Evolutionary conservation across 805 yeast genomes (phyloP).

Genomic region (Candida xyloterini): DNA sequence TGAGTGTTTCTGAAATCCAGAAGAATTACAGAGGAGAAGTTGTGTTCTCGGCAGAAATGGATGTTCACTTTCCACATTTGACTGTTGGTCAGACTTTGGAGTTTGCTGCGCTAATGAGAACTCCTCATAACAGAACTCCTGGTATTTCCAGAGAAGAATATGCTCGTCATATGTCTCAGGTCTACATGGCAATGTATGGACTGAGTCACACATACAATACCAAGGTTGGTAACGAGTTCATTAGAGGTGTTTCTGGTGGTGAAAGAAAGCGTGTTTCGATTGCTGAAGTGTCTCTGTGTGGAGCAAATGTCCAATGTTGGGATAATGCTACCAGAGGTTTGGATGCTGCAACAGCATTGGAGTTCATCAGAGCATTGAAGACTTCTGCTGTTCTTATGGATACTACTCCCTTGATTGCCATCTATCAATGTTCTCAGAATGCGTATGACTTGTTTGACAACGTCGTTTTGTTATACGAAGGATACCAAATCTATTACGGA

Average conservation of each 20-base stretch:
- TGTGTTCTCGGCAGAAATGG: constrained; percentile 66
- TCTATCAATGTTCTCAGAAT: constrained; percentile 44
- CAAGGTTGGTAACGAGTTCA: constrained; percentile 59
- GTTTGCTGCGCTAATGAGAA: constrained; percentile 59
- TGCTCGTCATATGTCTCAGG: constrained; percentile 50
- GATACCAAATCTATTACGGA: constrained; percentile 43
- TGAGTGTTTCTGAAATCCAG: constrained; percentile 48
- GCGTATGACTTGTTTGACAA: constrained; percentile 44
- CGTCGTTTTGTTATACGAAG: constrained; percentile 41
- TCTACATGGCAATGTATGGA: constrained; percentile 29
- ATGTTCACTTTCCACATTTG: constrained; percentile 64
- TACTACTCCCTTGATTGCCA: constrained; percentile 51
- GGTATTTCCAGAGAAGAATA: constrained; percentile 56
- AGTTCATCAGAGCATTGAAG: constrained; percentile 56
- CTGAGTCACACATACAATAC: constrained; percentile 51
- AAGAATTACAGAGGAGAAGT: constrained; percentile 65
- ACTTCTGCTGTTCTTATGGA: constrained; percentile 50
- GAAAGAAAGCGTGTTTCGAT: constrained; percentile 64
- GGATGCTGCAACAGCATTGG: constrained; percentile 68
- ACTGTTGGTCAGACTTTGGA: constrained; percentile 64
- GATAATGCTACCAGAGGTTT: constrained; percentile 72
- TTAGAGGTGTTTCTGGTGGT: constrained; percentile 68
- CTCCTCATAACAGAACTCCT: constrained; percentile 60
- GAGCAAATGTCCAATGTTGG: constrained; percentile 50
- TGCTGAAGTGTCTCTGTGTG: constrained; percentile 48